Percentiles rank a stretch among this genome's conserved stretches.
These are phyloP conservation scores for Coemansia sp. DNA, from an alignment of 192 early-diverging fungal species.

Conservation along the genomic window DNA sequence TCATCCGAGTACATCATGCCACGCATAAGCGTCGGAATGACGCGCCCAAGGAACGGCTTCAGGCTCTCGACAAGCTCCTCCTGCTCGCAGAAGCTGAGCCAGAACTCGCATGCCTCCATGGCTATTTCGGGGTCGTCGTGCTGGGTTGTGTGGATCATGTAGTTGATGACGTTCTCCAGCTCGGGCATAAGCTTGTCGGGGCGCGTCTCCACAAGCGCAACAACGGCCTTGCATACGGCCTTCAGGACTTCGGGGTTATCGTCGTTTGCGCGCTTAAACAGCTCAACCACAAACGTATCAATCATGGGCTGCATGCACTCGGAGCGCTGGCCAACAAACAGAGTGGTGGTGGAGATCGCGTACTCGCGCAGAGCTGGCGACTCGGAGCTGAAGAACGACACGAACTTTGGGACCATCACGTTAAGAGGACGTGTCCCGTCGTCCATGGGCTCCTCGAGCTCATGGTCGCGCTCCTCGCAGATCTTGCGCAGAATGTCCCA, in stretches of 20 bases:
- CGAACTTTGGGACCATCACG: slow-evolving; percentile 87
- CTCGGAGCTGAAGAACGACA: slow-evolving; percentile 79
- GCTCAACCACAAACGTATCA: slow-evolving; percentile 54
- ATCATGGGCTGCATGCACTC: slow-evolving; percentile 59
- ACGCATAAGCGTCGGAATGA: slow-evolving; percentile 89
- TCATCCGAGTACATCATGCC: slow-evolving; percentile 97
- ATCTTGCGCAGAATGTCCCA: slow-evolving; percentile 90
- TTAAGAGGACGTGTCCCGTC: slow-evolving; percentile 73
- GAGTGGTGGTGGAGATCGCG: slow-evolving; percentile 81
- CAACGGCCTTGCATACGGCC: slow-evolving; percentile 91
- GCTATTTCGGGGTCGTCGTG: slow-evolving; percentile 80
- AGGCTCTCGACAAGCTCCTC: slow-evolving; percentile 72
- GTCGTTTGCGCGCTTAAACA: slow-evolving; percentile 87
- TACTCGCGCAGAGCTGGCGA: slow-evolving; percentile 71
- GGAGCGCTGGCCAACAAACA: slow-evolving; percentile 80
- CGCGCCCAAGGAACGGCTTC: slow-evolving; percentile 65
- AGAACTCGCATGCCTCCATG: slow-evolving; percentile 99
- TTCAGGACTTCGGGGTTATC: slow-evolving; percentile 79
- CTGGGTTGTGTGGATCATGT: slow-evolving; percentile 95
- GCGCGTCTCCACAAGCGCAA: slow-evolving; percentile 81
- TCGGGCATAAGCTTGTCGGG: slow-evolving; percentile 86
- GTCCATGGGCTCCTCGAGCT: slow-evolving; percentile 71
- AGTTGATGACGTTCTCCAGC: slow-evolving; percentile 86
- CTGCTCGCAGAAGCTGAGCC: slow-evolving; percentile 95
- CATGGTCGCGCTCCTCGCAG: slow-evolving; percentile 88